Percentiles rank a stretch among this genome's conserved stretches.
These are phyloP conservation scores for Aspergillus coremiiformis DNA, from an alignment of 495 filamentous ascomycete genomes.

Conservation along the genomic window DNA sequence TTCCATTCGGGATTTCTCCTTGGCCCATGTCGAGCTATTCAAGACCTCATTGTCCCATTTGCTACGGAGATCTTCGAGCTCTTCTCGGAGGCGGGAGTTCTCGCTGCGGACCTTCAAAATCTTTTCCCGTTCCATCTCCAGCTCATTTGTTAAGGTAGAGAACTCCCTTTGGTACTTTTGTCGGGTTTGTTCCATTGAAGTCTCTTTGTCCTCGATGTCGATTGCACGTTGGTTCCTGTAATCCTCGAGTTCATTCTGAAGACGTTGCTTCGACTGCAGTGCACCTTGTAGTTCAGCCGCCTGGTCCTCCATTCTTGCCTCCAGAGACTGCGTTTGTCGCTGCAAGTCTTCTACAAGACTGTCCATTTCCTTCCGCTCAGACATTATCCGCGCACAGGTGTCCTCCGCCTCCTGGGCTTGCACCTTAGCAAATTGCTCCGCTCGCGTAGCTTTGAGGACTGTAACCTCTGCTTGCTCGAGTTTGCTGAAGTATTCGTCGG, in stretches of 20 bases:
- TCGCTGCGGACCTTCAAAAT: conserved; percentile 59
- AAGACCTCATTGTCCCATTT: conserved; percentile 99
- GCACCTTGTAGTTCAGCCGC: conserved; percentile 82
- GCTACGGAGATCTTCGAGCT: conserved; percentile 86
- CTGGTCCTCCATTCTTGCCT: conserved; percentile 88
- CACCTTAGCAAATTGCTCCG: conserved; percentile 87
- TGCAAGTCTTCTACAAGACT: conserved; percentile 82
- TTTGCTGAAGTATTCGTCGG: conserved; percentile 96
- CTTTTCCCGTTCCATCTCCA: conserved; percentile 89
- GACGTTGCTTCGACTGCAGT: conserved; percentile 82
- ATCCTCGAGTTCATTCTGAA: conserved; percentile 97
- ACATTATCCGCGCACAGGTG: conserved; percentile 79
- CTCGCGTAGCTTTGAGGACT: conserved; percentile 82
- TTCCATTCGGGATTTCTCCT: conserved; percentile 91
- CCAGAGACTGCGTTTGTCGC: conserved; percentile 76
- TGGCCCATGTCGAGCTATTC: conserved; percentile 96
- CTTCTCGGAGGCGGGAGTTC: conserved; percentile 74
- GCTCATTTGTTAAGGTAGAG: conserved; percentile 76
- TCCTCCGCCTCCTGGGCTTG: conserved; percentile 89
- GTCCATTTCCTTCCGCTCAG: conserved; percentile 88
- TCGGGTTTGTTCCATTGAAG: conserved; percentile 91
- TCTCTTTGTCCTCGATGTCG: conserved; percentile 94
- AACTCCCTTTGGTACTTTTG: conserved; percentile 97
- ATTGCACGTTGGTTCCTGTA: conserved; percentile 92
- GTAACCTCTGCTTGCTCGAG: conserved; percentile 95